phyloP scores from a whole-genome alignment of 768 basidiomycete species.

The Coprinopsis strossmayeri region DNA sequence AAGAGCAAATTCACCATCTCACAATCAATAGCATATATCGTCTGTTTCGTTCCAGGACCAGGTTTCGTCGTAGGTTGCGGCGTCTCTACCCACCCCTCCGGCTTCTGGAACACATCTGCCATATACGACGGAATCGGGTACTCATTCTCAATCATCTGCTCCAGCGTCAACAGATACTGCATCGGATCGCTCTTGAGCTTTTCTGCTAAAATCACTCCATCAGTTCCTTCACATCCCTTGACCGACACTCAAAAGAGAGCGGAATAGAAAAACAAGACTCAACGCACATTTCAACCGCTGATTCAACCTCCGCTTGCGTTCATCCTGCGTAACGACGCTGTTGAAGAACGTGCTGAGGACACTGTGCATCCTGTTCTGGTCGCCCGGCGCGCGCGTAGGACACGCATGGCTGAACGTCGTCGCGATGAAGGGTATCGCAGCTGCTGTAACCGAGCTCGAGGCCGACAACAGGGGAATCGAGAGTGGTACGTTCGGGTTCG shows the following conservation, averaged over 20 bases:
- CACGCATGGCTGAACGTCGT: constrained; percentile 89
- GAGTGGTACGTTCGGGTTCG: constrained; percentile 40
- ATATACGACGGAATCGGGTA: constrained; percentile 87
- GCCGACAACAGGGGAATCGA: constrained; percentile 30
- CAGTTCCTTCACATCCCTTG: too few relatives aligned
- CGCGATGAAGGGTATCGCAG: constrained; percentile 58
- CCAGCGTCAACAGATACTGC: constrained; percentile 66
- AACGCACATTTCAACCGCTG: constrained; percentile 31
- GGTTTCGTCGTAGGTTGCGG: constrained; percentile 37
- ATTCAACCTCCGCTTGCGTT: constrained; percentile 63
- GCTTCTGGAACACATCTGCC: constrained; percentile 60
- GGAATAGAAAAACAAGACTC: background rate
- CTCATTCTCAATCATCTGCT: constrained; percentile 92
- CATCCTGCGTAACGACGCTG: constrained; percentile 70
- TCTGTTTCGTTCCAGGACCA: constrained; percentile 25
- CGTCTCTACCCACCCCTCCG: constrained; percentile 78
- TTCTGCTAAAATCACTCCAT: constrained; percentile 53
- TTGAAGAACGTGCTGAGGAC: constrained; percentile 81
- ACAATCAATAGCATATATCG: constrained; percentile 86
- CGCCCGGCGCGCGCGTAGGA: constrained; percentile 90
- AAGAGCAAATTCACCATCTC: constrained; percentile 72
- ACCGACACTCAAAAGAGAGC: background rate
- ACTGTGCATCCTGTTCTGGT: constrained; percentile 77
- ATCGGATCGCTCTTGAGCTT: constrained; percentile 55
- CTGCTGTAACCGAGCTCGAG: constrained; percentile 16